Conservation (phyloP, 805 yeast species). For the Maudiozyma turicensis region DNA sequence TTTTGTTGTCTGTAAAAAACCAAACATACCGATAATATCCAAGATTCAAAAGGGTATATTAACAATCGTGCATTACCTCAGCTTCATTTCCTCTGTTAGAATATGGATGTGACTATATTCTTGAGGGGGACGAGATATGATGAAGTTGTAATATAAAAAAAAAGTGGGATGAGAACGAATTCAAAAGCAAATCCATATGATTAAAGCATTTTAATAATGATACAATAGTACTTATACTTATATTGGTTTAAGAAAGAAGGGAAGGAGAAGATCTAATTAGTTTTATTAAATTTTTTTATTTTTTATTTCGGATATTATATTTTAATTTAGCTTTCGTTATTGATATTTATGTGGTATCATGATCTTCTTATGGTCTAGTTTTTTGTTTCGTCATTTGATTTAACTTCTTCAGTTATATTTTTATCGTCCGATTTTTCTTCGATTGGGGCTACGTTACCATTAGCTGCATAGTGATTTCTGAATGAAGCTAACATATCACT, state of each 20-base stretch:
- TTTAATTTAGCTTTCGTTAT: too few species aligned
- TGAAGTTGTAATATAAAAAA: neutral
- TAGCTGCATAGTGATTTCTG: slow-evolving; percentile 14
- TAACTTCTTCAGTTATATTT: neutral
- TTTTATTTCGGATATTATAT: neutral
- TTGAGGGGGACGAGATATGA: too few species aligned
- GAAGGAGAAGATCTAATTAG: neutral
- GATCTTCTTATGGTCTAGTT: too few species aligned
- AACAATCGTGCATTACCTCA: too few species aligned
- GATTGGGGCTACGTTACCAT: neutral
- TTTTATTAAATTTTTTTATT: too few species aligned
- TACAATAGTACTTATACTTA: neutral
- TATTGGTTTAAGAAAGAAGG: neutral
- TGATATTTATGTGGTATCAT: neutral
- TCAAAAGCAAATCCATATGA: neutral
- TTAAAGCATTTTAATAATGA: too few species aligned
- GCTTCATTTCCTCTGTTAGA: too few species aligned
- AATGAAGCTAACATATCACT: slow-evolving; percentile 51
- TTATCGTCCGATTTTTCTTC: slow-evolving; percentile 1
- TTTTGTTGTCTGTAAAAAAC: too few species aligned
- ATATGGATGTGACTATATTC: too few species aligned
- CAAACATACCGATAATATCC: too few species aligned
- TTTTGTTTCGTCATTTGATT: neutral
- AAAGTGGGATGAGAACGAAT: neutral
- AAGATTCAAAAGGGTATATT: too few species aligned